Evolutionary conservation across 1,284 basidiomycete species (phyloP).

Genomic region (Ceratobasidium sp.): DNA sequence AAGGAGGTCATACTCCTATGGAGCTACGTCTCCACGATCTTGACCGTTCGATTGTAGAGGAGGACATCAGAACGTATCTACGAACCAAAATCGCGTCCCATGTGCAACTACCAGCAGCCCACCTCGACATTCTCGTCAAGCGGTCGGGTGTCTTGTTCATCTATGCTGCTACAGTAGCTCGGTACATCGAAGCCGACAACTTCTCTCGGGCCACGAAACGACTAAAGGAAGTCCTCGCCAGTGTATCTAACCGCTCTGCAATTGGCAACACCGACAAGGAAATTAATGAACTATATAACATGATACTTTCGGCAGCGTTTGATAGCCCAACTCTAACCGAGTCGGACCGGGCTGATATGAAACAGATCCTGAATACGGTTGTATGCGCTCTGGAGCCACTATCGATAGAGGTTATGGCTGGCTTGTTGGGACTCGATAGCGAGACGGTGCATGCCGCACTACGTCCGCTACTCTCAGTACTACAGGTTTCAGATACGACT

Average conservation of each 20-base stretch:
- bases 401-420: not conserved
- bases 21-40: not conserved
- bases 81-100: not conserved
- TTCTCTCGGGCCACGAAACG: not conserved
- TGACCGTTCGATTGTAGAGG: not conserved
- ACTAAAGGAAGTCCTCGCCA: not conserved
- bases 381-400: slow-evolving; percentile 9
- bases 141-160: too few species aligned
- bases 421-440: not conserved
- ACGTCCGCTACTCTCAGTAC: not conserved
- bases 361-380: not conserved
- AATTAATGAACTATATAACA: not conserved
- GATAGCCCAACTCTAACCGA: not conserved
- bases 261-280: not conserved
- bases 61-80: slow-evolving; percentile 9
- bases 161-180: too few species aligned
- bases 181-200: not conserved
- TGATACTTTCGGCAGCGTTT: not conserved
- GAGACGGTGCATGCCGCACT: not conserved
- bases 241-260: not conserved
- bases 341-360: not conserved
- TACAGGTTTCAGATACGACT: not conserved
- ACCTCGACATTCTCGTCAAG: too few species aligned
- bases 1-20: not conserved
- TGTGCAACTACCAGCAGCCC: not conserved